Conservation (phyloP, 768 basidiomycete genomes). For the Pleurotus giganteus region DNA sequence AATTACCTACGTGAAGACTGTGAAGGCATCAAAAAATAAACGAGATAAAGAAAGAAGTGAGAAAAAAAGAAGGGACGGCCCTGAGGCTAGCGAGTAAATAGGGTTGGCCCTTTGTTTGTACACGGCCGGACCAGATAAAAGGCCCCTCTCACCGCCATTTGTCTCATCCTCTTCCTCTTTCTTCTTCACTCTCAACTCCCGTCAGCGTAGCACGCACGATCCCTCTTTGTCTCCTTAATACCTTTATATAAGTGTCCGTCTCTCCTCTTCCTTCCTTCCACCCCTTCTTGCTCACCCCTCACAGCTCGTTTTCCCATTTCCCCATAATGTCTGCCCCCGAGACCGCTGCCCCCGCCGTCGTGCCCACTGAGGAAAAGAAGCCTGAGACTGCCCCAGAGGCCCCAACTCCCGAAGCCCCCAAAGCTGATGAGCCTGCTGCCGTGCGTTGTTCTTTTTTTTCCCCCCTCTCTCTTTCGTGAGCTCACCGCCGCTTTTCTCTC, state of each 20-base stretch:
- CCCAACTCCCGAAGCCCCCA: constrained; percentile 36
- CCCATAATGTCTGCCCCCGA: constrained; percentile 85
- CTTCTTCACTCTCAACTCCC: constrained; percentile 53
- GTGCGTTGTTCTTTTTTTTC: constrained; percentile 18
- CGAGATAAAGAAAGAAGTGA: constrained; percentile 38
- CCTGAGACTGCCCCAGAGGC: constrained; percentile 30
- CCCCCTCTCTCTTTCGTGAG: not conserved
- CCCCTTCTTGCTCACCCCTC: constrained; percentile 15
- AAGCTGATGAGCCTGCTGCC: constrained; percentile 39
- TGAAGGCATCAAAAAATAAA: constrained; percentile 30
- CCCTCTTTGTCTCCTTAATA: constrained; percentile 58
- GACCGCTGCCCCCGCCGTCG: constrained; percentile 42
- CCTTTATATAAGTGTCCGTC: constrained; percentile 40
- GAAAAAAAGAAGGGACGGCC: constrained; percentile 40
- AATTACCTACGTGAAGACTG: not conserved
- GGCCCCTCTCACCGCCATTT: constrained; percentile 24
- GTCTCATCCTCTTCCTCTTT: constrained; percentile 46
- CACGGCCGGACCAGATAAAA: constrained; percentile 16
- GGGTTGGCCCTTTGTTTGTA: constrained; percentile 13
- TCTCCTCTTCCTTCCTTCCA: constrained; percentile 17
- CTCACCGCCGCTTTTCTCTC: not conserved
- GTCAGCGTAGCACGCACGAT: constrained; percentile 55
- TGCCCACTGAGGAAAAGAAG: constrained; percentile 53
- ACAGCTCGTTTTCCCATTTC: constrained; percentile 56
- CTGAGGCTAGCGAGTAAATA: constrained; percentile 9